Evolutionary conservation across 1,284 basidiomycete species (phyloP).

Genomic region (Singerocomus inundabilis): DNA sequence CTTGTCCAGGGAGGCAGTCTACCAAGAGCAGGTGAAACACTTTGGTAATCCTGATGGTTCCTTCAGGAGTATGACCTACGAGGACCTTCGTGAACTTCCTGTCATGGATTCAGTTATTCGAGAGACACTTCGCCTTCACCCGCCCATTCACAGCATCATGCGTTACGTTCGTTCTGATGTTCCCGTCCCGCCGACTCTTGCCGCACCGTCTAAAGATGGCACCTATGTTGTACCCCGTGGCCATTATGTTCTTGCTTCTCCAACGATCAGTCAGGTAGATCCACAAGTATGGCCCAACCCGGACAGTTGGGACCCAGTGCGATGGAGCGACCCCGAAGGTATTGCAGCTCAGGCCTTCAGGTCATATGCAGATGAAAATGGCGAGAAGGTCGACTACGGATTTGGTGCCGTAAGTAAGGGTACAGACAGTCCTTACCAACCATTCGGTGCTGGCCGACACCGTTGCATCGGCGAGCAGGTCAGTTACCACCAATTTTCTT

Average conservation of each 20-base stretch:
- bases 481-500: slow-evolving; percentile 22
- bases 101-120: slow-evolving; percentile 88
- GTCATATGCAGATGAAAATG: slow-evolving; percentile 68
- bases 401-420: slow-evolving; percentile 94
- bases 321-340: slow-evolving; percentile 84
- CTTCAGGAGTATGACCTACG: slow-evolving; percentile 82
- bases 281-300: slow-evolving; percentile 80
- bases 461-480: slow-evolving; percentile 94
- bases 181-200: slow-evolving; percentile 77
- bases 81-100: slow-evolving; percentile 82
- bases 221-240: slow-evolving; percentile 90
- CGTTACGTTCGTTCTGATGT: slow-evolving; percentile 88
- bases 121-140: slow-evolving; percentile 90
- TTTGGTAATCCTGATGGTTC: slow-evolving; percentile 82
- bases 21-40: slow-evolving; percentile 84
- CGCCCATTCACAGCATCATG: slow-evolving; percentile 91
- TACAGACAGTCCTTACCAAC: slow-evolving; percentile 89
- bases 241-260: slow-evolving; percentile 88
- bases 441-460: slow-evolving; percentile 95
- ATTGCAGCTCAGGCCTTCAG: slow-evolving; percentile 75
- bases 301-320: slow-evolving; percentile 71
- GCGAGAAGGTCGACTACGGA: slow-evolving; percentile 93
- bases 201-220: slow-evolving; percentile 70
- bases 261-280: slow-evolving; percentile 88
- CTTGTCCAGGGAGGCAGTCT: slow-evolving; percentile 64